Evolutionary conservation across 2,329 filamentous ascomycete species (phyloP), one percentile per base, ranked within the genome.

Genomic region (Phaeosphaeria sp.): DNA sequence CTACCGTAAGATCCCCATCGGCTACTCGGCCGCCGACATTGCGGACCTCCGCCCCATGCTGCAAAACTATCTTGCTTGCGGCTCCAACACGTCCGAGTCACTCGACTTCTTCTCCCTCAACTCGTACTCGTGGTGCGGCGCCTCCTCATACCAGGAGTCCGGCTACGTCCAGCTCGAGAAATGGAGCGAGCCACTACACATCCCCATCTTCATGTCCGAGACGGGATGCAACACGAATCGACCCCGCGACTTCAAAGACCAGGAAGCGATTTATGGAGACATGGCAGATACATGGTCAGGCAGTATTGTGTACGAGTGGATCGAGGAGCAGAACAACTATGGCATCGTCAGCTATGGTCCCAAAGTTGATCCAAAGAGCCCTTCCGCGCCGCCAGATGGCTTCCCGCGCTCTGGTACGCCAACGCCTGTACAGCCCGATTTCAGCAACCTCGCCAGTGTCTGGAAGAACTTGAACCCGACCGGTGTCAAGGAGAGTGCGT

Each of bases 261-360:
- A 95, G 77, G 82, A 85, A 42, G 88, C 91, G 50, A 91, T 96
- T 66, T 90, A 95, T 68, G 89, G 90, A 44, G 78, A 91, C 2
- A 96, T 96, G 92, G 79, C 84, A 6, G 81, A 83, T 78, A 87
- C 82, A 25, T 89, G 85, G 83, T 93, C 90, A 51, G 92, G 92
- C 54, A 84, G 90, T 52, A 93, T 96, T 62, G 83, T 96, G 64
- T 96, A 96, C 78, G 92, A 96, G 74, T 96, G 92, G 92, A 92
- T 96, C 62, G 81, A 94, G 73, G 92, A 96, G 77, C 81, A 85
- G 50, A 96, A 96, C 77, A 78, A 91, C 69, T 96, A 96, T 76
- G 92, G 92, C 41, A 82, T 96, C 36, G 85, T 96, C 67, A 88
- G 84, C 20, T 96, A 96, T 73, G 91, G 90, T 0, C 79, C 85